A percentile compares a stretch with the other conserved stretches of the same genome.
Conservation (phyloP, 345 rosid species). For the Acer saccharum region DNA sequence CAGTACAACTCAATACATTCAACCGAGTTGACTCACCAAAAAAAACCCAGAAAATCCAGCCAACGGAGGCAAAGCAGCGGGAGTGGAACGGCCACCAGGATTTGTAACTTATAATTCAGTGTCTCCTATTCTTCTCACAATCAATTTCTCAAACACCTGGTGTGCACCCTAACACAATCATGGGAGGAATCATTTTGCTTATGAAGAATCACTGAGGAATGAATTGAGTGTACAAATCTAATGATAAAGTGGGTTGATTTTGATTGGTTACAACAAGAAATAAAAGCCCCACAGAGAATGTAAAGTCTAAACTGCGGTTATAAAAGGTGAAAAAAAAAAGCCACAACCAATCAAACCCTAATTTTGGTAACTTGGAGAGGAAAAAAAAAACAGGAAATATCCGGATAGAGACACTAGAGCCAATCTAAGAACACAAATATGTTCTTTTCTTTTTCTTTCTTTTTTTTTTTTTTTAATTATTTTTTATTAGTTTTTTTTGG, state of each 20-base stretch:
- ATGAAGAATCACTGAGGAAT: background rate
- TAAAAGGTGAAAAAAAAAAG: background rate
- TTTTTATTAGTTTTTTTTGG: too few relatives aligned
- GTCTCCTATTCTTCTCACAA: slow-evolving; percentile 1
- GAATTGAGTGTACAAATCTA: too few relatives aligned
- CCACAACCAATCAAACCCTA: background rate
- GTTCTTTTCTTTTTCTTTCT: background rate
- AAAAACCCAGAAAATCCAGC: too few relatives aligned
- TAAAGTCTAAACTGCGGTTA: background rate
- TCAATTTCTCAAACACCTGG: slow-evolving; percentile 16
- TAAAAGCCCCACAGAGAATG: background rate
- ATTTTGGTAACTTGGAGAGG: background rate
- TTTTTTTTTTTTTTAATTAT: too few relatives aligned
- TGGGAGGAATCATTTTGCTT: background rate
- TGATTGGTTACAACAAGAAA: background rate
- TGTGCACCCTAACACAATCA: background rate
- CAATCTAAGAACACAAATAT: background rate
- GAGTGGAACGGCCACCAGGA: too few relatives aligned
- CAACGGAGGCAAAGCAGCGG: too few relatives aligned
- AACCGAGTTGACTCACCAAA: too few relatives aligned
- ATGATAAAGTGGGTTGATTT: background rate
- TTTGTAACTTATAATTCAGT: background rate
- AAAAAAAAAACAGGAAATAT: background rate
- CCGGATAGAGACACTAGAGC: background rate
- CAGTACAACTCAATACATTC: too few relatives aligned